A percentile compares a stretch with the other conserved stretches of the same genome.
phyloP scores from a whole-genome alignment of 2,329 filamentous ascomycete genomes.

The Pseudocercospora crystallina region DNA sequence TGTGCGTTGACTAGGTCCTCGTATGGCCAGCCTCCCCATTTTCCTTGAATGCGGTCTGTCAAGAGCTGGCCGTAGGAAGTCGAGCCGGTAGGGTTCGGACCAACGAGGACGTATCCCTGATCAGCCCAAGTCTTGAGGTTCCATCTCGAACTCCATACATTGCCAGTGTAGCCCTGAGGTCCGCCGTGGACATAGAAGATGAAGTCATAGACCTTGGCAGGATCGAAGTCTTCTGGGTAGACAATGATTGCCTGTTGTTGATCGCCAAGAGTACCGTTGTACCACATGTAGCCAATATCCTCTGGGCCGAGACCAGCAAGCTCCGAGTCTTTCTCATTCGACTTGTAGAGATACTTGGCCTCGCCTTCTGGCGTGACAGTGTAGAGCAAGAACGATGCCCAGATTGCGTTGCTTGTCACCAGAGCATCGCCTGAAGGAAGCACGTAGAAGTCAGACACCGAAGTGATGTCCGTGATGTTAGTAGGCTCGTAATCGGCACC shows the following conservation, averaged over 20 bases:
- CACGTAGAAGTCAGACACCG: conserved; percentile 25
- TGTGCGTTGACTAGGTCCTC: conserved; percentile 28
- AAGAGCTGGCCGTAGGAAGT: conserved; percentile 33
- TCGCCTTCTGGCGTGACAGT: conserved; percentile 17
- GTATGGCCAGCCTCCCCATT: conserved; percentile 27
- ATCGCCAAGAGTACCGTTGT: conserved; percentile 29
- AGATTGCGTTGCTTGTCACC: conserved; percentile 22
- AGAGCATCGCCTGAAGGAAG: conserved; percentile 24
- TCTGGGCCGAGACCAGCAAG: conserved; percentile 25
- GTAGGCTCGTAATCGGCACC: conserved; percentile 22
- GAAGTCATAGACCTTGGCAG: conserved; percentile 28
- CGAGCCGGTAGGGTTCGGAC: conserved; percentile 32
- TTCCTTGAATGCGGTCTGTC: conserved; percentile 28
- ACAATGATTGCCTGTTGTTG: conserved; percentile 26
- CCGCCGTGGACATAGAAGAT: conserved; percentile 34
- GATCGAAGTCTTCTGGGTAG: conserved; percentile 28
- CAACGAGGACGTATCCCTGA: conserved; percentile 34
- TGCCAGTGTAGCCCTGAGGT: conserved; percentile 30
- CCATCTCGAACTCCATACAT: conserved; percentile 32
- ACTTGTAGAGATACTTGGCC: conserved; percentile 25
- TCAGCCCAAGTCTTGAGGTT: conserved; percentile 33
- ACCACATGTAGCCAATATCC: conserved; percentile 24
- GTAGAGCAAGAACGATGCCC: conserved; percentile 26
- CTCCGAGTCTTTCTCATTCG: conserved; percentile 25
- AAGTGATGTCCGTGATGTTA: conserved; percentile 27